Conservation (phyloP, 1,284 basidiomycete genomes). For the Melampsora larici-populina region DNA sequence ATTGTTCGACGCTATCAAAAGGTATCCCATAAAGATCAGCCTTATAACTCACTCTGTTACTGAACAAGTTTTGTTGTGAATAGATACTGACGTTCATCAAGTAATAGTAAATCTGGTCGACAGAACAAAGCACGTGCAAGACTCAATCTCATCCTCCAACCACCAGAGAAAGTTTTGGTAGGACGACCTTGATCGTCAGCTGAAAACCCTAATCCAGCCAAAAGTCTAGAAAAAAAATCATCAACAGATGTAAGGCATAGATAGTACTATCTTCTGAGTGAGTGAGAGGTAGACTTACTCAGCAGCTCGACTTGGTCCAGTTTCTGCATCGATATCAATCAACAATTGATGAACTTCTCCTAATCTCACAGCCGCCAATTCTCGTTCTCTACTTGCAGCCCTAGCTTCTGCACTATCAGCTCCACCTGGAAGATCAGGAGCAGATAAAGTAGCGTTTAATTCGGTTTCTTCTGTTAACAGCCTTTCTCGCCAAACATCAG, state of each 20-base stretch:
- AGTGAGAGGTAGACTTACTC: slow-evolving; percentile 71
- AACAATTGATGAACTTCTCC: slow-evolving; percentile 86
- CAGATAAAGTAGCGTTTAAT: slow-evolving; percentile 68
- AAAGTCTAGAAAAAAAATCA: slow-evolving; percentile 70
- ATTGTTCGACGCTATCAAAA: slow-evolving; percentile 79
- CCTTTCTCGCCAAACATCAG: slow-evolving; percentile 92
- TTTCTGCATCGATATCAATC: slow-evolving; percentile 96
- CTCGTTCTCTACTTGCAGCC: slow-evolving; percentile 70
- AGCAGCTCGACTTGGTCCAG: slow-evolving; percentile 87
- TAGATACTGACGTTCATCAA: slow-evolving; percentile 65
- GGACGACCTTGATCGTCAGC: slow-evolving; percentile 45
- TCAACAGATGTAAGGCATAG: slow-evolving; percentile 81
- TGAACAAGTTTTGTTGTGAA: too few species aligned
- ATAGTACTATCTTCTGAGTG: slow-evolving; percentile 6
- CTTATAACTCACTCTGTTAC: slow-evolving; percentile 42
- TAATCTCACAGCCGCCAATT: slow-evolving; percentile 79
- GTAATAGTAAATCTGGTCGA: slow-evolving; percentile 74
- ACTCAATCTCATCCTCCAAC: slow-evolving; percentile 69
- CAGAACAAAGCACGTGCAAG: slow-evolving; percentile 79
- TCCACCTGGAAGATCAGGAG: slow-evolving; percentile 56
- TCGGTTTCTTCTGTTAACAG: slow-evolving; percentile 74
- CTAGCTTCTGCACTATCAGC: slow-evolving; percentile 57
- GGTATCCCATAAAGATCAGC: background rate
- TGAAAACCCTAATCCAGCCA: slow-evolving; percentile 17
- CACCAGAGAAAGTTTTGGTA: slow-evolving; percentile 83